Conservation (phyloP, 257 asterid genomes). For the Rauvolfia tetraphylla region DNA sequence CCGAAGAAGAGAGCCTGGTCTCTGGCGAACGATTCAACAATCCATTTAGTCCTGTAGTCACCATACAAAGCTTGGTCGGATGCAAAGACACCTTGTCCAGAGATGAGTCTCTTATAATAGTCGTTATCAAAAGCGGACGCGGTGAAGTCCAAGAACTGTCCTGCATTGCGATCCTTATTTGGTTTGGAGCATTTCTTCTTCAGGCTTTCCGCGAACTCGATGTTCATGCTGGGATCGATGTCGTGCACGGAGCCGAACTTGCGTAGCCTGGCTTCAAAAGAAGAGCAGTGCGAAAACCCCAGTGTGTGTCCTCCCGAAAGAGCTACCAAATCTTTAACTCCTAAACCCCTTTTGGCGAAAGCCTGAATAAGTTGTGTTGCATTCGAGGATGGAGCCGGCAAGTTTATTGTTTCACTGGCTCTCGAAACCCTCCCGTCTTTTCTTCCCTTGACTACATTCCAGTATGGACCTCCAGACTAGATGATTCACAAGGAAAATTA, state of each 20-base stretch:
- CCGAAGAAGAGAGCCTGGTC: slow-evolving; percentile 44
- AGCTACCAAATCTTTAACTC: slow-evolving; percentile 54
- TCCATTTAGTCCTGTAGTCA: slow-evolving; percentile 52
- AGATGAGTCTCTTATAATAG: slow-evolving; percentile 42
- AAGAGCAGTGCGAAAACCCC: slow-evolving; percentile 83
- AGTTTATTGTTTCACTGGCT: slow-evolving; percentile 62
- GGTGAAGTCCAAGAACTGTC: slow-evolving; percentile 60
- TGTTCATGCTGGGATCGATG: slow-evolving; percentile 55
- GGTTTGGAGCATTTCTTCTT: slow-evolving; percentile 46
- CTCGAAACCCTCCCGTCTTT: slow-evolving; percentile 60
- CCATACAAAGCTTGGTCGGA: slow-evolving; percentile 57
- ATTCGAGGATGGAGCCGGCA: slow-evolving; percentile 62
- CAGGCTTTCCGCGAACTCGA: slow-evolving; percentile 36
- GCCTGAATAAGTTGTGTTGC: slow-evolving; percentile 50
- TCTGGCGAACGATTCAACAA: slow-evolving; percentile 54
- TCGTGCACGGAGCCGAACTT: slow-evolving; percentile 56
- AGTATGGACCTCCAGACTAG: slow-evolving; percentile 65
- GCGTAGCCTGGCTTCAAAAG: slow-evolving; percentile 58
- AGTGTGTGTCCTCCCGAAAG: slow-evolving; percentile 75
- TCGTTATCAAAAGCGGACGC: slow-evolving; percentile 55
- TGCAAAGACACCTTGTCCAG: slow-evolving; percentile 52
- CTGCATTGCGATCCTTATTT: slow-evolving; percentile 45
- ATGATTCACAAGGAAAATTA: neutral
- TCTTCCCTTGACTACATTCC: slow-evolving; percentile 63
- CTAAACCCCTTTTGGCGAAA: slow-evolving; percentile 54